Percentiles rank a stretch among this genome's conserved stretches.
These are phyloP conservation scores for Phyllosticta citriasiana DNA, from an alignment of 2,329 filamentous ascomycete species.

Conservation along the genomic window DNA sequence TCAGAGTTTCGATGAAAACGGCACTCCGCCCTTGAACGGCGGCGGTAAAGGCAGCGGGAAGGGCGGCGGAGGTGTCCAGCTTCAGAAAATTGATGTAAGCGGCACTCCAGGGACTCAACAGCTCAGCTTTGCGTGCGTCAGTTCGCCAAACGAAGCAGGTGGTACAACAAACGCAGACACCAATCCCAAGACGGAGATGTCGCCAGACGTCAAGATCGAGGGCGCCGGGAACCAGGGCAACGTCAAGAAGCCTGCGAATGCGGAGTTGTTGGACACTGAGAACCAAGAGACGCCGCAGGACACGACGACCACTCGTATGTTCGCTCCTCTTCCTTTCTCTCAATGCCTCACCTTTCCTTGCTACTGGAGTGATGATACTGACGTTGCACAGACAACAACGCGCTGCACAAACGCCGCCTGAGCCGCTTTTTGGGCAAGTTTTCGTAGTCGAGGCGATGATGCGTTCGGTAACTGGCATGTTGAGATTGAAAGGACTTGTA, in stretches of 20 bases:
- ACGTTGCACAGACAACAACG: background rate
- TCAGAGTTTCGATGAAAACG: too few species aligned
- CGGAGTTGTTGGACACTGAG: too few species aligned
- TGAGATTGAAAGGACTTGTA: too few species aligned
- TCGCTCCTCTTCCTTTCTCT: background rate
- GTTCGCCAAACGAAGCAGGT: background rate
- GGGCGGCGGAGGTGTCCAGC: background rate
- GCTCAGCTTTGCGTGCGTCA: background rate
- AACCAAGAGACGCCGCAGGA: background rate
- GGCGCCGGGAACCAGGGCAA: background rate
- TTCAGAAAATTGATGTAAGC: too few species aligned
- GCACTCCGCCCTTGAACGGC: background rate
- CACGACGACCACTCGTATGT: background rate
- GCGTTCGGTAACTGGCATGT: conserved; percentile 35
- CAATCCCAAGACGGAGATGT: too few species aligned
- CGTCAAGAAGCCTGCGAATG: background rate
- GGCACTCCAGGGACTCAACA: background rate
- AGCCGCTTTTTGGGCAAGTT: background rate
- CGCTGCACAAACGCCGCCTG: background rate
- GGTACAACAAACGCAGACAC: background rate
- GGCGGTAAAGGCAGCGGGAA: background rate
- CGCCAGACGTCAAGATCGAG: too few species aligned
- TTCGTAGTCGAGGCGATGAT: background rate
- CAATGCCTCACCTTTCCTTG: background rate
- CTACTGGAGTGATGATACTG: background rate